Evolutionary conservation across 2,329 filamentous ascomycete species (phyloP), one percentile per base, ranked within the genome.

Genomic region (Botrytis aclada): DNA sequence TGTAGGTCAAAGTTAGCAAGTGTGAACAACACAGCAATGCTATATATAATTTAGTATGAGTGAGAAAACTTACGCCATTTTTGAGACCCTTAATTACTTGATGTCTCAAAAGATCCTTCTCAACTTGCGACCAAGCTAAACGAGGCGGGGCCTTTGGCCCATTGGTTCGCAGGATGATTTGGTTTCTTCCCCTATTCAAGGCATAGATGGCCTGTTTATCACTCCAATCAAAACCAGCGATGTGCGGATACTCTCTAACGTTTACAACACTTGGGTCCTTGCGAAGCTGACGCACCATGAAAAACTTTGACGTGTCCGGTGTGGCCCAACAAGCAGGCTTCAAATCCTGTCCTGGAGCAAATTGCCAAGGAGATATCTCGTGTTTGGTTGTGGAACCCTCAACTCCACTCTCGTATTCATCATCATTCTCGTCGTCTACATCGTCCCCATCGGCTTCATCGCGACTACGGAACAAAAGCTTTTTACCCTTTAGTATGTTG

Each of bases 261-360:
- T 73, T 54, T 18, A 63, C 66, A 12, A 56, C 65, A 16, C 16
- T 25, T 9, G 71, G 64, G 29, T 75, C 22, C 1, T 51, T 8
- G 16, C 14, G 62, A 37, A 60, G 43, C 22, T 72, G 47, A 10
- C 74, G 72, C 6, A 74, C 25, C 51, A 76, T 34, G 41, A 75
- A 76, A n/a, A 73, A 74, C 37, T 75, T 75, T 4, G 74, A 74
- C 10, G 71, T 47, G 18, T 73, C 72, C 2, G 74, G 74, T 2
- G 25, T n/a, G 18, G 54, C 65, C 14, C 69, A 22, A n/a, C 62
- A 29, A 25, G 69, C 61, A 4, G 58, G 25, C 1, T 51, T 25
- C 0, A 74, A 58, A 34, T 73, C 56, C 7, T 69, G 62, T 58
- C 75, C 75, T 37, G 56, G 58, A 1, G 63, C 29, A 56, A 76